Percentiles rank a stretch among this genome's conserved stretches.
These are phyloP conservation scores for Clavispora vitiphila DNA, from an alignment of 805 yeast genomes.

Conservation along the genomic window DNA sequence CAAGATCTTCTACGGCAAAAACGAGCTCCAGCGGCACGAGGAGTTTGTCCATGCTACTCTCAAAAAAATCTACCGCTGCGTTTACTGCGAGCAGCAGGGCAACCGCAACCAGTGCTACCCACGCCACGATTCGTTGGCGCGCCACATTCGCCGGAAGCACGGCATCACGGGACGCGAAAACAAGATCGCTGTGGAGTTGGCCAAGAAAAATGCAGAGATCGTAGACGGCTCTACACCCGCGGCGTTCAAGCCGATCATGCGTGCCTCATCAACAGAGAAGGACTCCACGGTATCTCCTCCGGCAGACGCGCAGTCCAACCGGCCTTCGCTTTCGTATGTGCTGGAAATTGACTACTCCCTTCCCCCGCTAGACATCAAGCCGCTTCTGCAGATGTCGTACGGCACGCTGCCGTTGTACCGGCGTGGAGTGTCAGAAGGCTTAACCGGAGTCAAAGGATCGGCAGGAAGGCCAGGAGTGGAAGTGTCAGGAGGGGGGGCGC, in stretches of 20 bases:
- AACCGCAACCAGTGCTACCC: conserved; percentile 38
- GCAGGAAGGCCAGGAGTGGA: neutral
- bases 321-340: conserved; percentile 25
- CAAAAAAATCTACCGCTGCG: conserved; percentile 37
- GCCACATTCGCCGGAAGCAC: conserved; percentile 41
- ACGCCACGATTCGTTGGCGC: conserved; percentile 39
- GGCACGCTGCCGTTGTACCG: neutral
- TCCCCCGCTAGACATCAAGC: neutral
- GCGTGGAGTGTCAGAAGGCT: neutral
- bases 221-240: conserved; percentile 23
- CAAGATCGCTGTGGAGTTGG: conserved; percentile 40
- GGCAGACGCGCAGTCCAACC: neutral
- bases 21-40: conserved; percentile 39
- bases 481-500: neutral
- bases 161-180: conserved; percentile 42
- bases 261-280: conserved; percentile 5
- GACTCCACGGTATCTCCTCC: neutral
- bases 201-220: conserved; percentile 37
- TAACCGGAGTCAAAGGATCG: neutral
- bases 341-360: conserved; percentile 3
- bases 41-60: conserved; percentile 44
- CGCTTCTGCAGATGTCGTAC: neutral
- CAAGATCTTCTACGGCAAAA: conserved; percentile 40
- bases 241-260: conserved; percentile 3
- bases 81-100: conserved; percentile 33